Percentiles rank a stretch among this genome's conserved stretches.
phyloP scores from a whole-genome alignment of 2,329 filamentous ascomycete species.

The Botrytis deweyae region DNA sequence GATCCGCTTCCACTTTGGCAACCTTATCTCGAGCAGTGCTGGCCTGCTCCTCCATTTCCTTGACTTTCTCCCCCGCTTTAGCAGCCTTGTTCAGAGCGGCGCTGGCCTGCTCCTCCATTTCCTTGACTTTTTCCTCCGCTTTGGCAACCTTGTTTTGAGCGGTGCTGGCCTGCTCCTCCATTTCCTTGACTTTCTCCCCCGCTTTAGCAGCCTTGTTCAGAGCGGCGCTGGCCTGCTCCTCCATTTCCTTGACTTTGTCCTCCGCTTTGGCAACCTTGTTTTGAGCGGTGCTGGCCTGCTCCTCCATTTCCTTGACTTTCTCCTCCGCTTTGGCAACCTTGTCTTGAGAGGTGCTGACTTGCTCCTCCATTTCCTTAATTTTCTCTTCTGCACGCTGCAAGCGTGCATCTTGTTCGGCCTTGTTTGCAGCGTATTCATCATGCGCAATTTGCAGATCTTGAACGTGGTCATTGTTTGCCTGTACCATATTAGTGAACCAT shows the following conservation, averaged over 20 bases:
- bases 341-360: slow-evolving; percentile 38
- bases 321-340: slow-evolving; percentile 42
- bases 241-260: slow-evolving; percentile 48
- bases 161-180: slow-evolving; percentile 32
- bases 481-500: slow-evolving; percentile 31
- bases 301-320: slow-evolving; percentile 45
- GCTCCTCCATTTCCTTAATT: slow-evolving; percentile 42
- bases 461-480: slow-evolving; percentile 59
- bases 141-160: slow-evolving; percentile 41
- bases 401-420: slow-evolving; percentile 34
- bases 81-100: slow-evolving; percentile 41
- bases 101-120: slow-evolving; percentile 32
- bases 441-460: slow-evolving; percentile 59
- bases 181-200: slow-evolving; percentile 49
- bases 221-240: slow-evolving; percentile 34
- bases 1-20: slow-evolving; percentile 28
- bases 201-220: slow-evolving; percentile 40
- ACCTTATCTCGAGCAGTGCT: slow-evolving; percentile 41
- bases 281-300: slow-evolving; percentile 36
- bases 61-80: slow-evolving; percentile 47
- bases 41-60: slow-evolving; percentile 37
- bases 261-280: slow-evolving; percentile 40
- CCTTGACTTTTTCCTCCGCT: slow-evolving; percentile 48
- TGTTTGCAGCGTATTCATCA: slow-evolving; percentile 49
- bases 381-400: slow-evolving; percentile 45